Evolutionary conservation across 2,329 filamentous ascomycete genomes (phyloP).

Genomic region (Sporothrix curviconia): DNA sequence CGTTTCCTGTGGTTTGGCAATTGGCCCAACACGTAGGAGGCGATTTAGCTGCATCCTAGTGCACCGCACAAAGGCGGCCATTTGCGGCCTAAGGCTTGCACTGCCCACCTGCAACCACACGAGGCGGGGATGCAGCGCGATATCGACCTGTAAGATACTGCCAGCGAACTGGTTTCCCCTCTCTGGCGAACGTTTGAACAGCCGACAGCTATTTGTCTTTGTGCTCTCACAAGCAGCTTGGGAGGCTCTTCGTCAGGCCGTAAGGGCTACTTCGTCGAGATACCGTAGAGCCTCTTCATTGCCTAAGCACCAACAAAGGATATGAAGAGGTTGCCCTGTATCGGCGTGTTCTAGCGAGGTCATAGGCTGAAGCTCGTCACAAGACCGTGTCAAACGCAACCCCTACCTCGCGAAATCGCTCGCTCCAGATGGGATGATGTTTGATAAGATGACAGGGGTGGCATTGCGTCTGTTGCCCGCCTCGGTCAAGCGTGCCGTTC

Average conservation of each 20-base stretch:
- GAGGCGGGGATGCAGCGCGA: background rate
- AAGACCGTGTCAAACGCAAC: too few relatives aligned
- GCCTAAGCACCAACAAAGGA: too few relatives aligned
- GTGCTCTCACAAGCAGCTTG: too few relatives aligned
- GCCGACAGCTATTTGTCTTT: too few relatives aligned
- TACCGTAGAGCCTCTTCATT: too few relatives aligned
- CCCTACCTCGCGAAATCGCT: too few relatives aligned
- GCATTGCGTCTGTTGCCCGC: background rate
- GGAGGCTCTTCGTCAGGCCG: too few relatives aligned
- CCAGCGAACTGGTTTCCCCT: too few relatives aligned
- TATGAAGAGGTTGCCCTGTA: too few relatives aligned
- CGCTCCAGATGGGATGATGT: background rate
- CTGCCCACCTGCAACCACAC: background rate
- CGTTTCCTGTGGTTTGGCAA: background rate
- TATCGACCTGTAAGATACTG: background rate
- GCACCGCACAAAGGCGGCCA: slow-evolving; percentile 5
- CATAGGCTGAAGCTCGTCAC: background rate
- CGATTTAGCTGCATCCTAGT: slow-evolving; percentile 3
- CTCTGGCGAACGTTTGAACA: too few relatives aligned
- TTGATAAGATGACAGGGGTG: background rate
- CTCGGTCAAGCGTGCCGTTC: background rate
- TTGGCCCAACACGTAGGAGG: background rate
- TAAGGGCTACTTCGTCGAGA: too few relatives aligned
- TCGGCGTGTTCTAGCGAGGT: too few relatives aligned
- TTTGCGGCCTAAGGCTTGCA: slow-evolving; percentile 13